Evolutionary conservation across 2,329 filamentous ascomycete genomes (phyloP).

Genomic region (Colletotrichum acutatum): DNA sequence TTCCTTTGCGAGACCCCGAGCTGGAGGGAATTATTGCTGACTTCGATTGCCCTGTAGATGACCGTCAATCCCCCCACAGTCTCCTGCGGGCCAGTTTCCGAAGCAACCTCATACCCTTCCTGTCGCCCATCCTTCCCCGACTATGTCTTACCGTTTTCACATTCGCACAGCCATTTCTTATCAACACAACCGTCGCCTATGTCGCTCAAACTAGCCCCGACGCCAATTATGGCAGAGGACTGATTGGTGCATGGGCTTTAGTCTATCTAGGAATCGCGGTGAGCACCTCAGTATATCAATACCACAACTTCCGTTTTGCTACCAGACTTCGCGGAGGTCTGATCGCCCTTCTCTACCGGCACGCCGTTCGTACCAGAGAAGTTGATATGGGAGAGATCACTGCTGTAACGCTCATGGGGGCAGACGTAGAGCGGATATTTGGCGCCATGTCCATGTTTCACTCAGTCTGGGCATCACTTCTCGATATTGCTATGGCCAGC

Average conservation of each 20-base stretch:
- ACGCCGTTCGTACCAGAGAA: slow-evolving; percentile 36
- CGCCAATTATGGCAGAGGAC: slow-evolving; percentile 39
- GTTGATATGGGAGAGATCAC: slow-evolving; percentile 40
- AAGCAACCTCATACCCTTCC: slow-evolving; percentile 35
- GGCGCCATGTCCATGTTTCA: slow-evolving; percentile 39
- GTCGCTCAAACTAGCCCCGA: slow-evolving; percentile 33
- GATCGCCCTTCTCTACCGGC: slow-evolving; percentile 41
- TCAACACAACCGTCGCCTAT: slow-evolving; percentile 40
- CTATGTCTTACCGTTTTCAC: slow-evolving; percentile 42
- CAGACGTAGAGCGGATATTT: slow-evolving; percentile 46
- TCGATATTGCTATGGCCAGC: slow-evolving; percentile 42
- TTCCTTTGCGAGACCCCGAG: not conserved
- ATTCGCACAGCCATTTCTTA: slow-evolving; percentile 46
- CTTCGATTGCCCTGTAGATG: slow-evolving; percentile 24
- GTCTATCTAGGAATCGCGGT: slow-evolving; percentile 46
- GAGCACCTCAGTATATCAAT: slow-evolving; percentile 39
- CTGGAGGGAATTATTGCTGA: not conserved
- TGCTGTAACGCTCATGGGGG: slow-evolving; percentile 47
- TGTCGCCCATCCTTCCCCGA: slow-evolving; percentile 39
- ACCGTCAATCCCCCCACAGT: slow-evolving; percentile 31
- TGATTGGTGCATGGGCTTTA: slow-evolving; percentile 45
- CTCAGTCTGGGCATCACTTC: slow-evolving; percentile 42
- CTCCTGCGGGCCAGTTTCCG: slow-evolving; percentile 34
- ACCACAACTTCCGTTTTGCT: slow-evolving; percentile 40
- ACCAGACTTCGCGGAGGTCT: slow-evolving; percentile 40